Conservation (phyloP, 2,329 filamentous ascomycete species). For the Ophiocordyceps camponoti-saundersi region DNA sequence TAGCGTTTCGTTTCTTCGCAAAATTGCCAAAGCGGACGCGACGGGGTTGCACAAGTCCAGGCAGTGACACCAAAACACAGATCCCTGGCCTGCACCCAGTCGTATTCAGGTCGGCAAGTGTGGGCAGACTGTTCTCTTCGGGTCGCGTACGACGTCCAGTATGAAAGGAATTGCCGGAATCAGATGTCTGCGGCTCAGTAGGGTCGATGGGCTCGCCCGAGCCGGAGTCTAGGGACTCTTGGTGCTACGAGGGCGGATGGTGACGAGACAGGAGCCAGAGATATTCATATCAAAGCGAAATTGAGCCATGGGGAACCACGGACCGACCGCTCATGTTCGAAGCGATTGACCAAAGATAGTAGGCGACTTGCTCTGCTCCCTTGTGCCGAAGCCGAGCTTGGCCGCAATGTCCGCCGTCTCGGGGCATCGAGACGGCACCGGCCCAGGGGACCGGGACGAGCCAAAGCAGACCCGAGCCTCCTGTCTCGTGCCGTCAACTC, state of each 20-base stretch:
- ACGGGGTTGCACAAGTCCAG: not conserved
- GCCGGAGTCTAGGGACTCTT: not conserved
- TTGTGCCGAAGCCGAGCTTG: not conserved
- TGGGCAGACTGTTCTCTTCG: not conserved
- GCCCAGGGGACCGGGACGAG: constrained; percentile 2
- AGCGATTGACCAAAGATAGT: constrained; percentile 1
- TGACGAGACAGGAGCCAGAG: not conserved
- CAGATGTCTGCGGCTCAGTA: not conserved
- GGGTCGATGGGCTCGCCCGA: not conserved
- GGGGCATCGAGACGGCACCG: not conserved
- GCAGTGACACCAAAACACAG: not conserved
- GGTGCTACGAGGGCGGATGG: not conserved
- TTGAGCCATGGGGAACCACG: not conserved
- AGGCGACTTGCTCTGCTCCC: not conserved
- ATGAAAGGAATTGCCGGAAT: not conserved
- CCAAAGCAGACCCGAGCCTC: not conserved
- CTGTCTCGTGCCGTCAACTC: constrained; percentile 1
- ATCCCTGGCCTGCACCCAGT: not conserved
- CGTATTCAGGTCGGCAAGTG: not conserved
- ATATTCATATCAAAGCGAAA: not conserved
- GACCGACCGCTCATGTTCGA: not conserved
- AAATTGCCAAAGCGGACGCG: not conserved
- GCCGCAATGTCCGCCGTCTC: not conserved
- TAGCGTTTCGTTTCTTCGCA: not conserved
- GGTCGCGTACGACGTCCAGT: not conserved